A percentile compares a stretch with the other conserved stretches of the same genome.
Conservation (phyloP, 2,329 filamentous ascomycete species). For the Pseudocercospora crystallina region DNA sequence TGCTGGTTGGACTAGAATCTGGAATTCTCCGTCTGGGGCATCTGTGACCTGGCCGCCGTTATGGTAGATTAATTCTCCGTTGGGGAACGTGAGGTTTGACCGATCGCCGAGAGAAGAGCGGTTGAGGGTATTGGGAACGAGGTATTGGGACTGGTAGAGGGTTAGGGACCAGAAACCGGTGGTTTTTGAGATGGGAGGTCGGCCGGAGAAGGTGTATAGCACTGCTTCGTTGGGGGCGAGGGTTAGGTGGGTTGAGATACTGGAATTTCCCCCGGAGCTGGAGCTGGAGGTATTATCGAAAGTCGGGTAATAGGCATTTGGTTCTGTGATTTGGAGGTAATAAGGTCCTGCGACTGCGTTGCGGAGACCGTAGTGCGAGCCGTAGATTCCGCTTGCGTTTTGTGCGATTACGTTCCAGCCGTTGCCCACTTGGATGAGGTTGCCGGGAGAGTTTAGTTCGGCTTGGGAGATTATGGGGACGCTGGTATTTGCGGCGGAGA, state of each 20-base stretch:
- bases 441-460: not conserved
- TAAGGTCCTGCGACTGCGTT: conserved; percentile 10
- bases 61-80: conserved; percentile 19
- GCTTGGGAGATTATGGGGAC: conserved; percentile 1
- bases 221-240: conserved; percentile 6
- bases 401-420: conserved; percentile 13
- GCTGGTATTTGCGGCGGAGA: conserved; percentile 12
- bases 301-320: conserved; percentile 17
- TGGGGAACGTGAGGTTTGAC: conserved; percentile 19
- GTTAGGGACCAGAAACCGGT: conserved; percentile 29
- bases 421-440: conserved; percentile 9
- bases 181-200: conserved; percentile 15
- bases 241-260: not conserved
- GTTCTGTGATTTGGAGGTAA: conserved; percentile 9
- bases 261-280: not conserved
- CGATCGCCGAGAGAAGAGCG: conserved; percentile 22
- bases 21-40: conserved; percentile 11
- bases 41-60: not conserved
- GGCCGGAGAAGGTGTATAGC: conserved; percentile 23
- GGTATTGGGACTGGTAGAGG: conserved; percentile 19
- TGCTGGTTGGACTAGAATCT: conserved; percentile 19
- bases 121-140: conserved; percentile 20
- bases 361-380: conserved; percentile 10
- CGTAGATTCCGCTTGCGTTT: conserved; percentile 11
- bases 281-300: conserved; percentile 13